Percentiles rank a stretch among this genome's conserved stretches.
Evolutionary conservation across 2,329 filamentous ascomycete genomes (phyloP).

Genomic region (Hirsutella rhossiliensis): DNA sequence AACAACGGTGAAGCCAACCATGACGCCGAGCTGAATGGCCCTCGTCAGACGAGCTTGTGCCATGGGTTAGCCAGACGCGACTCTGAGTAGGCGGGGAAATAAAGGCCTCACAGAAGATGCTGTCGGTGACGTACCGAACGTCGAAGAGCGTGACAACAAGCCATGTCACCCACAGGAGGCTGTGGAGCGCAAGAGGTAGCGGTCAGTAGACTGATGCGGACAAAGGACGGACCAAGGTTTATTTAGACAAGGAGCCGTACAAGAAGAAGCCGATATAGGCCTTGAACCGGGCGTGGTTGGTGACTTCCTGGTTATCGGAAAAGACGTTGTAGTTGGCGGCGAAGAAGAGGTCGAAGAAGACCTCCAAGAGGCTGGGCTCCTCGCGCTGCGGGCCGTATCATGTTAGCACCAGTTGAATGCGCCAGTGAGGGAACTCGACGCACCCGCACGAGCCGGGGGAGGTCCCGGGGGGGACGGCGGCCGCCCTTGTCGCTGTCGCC

Average conservation of each 20-base stretch:
- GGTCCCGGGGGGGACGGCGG: neutral
- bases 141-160: neutral
- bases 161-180: neutral
- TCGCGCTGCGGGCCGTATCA: slow-evolving; percentile 12
- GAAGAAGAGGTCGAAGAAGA: slow-evolving; percentile 27
- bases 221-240: no score
- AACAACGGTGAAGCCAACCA: neutral
- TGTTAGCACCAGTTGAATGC: neutral
- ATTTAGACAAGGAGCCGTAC: neutral
- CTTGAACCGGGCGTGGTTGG: slow-evolving; percentile 17
- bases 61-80: neutral
- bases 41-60: neutral
- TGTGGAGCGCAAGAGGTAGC: neutral
- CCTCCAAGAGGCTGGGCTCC: slow-evolving; percentile 22
- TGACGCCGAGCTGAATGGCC: neutral
- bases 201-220: neutral
- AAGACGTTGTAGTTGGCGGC: slow-evolving; percentile 55
- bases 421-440: neutral
- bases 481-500: no score
- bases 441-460: neutral
- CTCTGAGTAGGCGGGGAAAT: neutral
- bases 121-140: neutral
- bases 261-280: slow-evolving; percentile 15
- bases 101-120: neutral
- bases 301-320: slow-evolving; percentile 17